Evolutionary conservation across 2,329 filamentous ascomycete species (phyloP).

Genomic region (Aspergillus eucalypticola): DNA sequence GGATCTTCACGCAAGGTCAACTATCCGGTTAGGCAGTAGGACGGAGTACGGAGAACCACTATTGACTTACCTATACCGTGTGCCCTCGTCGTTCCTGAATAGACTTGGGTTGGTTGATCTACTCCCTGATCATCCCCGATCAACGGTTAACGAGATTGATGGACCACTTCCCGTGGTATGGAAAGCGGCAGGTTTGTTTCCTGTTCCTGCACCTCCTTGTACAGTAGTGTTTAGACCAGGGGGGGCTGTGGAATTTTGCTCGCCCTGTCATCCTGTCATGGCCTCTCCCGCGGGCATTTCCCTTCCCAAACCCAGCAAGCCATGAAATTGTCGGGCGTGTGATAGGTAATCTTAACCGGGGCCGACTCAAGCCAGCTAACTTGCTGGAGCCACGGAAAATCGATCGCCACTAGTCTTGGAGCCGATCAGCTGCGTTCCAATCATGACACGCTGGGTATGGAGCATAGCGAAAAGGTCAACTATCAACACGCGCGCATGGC

Average conservation of each 20-base stretch:
- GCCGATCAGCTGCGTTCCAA: constrained; percentile 3
- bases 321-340: background rate
- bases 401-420: constrained; percentile 25
- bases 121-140: background rate
- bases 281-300: background rate
- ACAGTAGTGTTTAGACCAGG: background rate
- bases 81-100: background rate
- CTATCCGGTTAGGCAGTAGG: background rate
- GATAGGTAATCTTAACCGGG: constrained; percentile 13
- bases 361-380: constrained; percentile 8
- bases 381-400: constrained; percentile 13
- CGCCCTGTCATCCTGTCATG: background rate
- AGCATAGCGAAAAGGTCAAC: background rate
- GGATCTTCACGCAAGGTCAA: background rate
- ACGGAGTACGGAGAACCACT: too few species aligned
- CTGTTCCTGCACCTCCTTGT: background rate
- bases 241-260: background rate
- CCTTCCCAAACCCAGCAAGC: background rate
- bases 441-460: background rate
- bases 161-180: background rate
- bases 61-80: too few species aligned
- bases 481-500: background rate
- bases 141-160: background rate
- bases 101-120: background rate
- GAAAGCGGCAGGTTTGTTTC: background rate